These are phyloP conservation scores for Syzygium oleosum DNA, from an alignment of 345 rosid genomes.

Conservation along the genomic window DNA sequence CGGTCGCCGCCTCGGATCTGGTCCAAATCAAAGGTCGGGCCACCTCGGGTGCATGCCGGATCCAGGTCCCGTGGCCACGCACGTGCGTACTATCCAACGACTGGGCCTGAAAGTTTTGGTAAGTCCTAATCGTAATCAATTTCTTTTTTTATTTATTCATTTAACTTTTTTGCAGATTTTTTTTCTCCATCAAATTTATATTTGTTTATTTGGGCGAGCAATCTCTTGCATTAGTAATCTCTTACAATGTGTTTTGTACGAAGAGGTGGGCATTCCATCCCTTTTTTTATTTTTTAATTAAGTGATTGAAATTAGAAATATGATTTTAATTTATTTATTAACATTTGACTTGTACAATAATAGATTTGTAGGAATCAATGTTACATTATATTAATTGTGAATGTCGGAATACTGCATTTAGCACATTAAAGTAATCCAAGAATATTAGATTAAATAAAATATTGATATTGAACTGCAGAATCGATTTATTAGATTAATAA, in stretches of 20 bases:
- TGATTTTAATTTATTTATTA: neutral
- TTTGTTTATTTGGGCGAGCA: neutral
- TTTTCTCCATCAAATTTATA: no score
- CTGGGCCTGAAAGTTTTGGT: neutral
- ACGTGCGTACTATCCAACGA: neutral
- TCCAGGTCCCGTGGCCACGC: neutral
- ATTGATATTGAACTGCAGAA: neutral
- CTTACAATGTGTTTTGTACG: neutral
- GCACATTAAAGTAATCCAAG: neutral
- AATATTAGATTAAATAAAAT: neutral
- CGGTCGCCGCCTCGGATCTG: neutral
- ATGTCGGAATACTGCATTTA: neutral
- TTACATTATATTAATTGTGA: neutral
- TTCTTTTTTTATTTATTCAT: neutral
- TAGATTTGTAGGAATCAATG: neutral
- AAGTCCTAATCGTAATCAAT: neutral
- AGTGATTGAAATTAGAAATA: neutral
- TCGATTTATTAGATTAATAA: neutral
- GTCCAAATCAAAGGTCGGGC: neutral
- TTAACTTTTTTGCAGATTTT: neutral
- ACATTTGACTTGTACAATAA: neutral
- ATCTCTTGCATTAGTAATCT: neutral
- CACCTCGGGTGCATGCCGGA: neutral
- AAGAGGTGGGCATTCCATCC: neutral
- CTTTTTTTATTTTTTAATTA: neutral